These are phyloP conservation scores for Auxenochlorella pyrenoidosa DNA, from an alignment of 139 green algal species.

Conservation along the genomic window DNA sequence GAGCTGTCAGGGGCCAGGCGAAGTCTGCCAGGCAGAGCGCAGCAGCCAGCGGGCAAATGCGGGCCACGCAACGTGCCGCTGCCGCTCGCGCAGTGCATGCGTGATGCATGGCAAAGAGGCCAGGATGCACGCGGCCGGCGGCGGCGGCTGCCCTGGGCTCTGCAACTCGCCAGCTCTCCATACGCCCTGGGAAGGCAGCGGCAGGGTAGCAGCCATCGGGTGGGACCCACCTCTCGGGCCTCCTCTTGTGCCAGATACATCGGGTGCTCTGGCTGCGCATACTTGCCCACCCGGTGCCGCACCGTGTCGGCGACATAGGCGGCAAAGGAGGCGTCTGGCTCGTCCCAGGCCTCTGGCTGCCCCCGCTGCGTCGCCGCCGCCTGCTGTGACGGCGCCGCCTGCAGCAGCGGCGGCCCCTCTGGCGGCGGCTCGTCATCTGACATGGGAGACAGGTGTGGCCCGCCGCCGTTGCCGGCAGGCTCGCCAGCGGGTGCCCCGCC, in stretches of 20 bases:
- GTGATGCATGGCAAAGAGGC: too few species aligned
- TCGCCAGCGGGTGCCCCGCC: not conserved
- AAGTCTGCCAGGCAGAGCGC: too few species aligned
- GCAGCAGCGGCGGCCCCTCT: not conserved
- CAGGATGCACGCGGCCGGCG: too few species aligned
- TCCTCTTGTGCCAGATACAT: conserved; percentile 58
- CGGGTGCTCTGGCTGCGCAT: conserved; percentile 75
- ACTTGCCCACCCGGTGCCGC: conserved; percentile 72
- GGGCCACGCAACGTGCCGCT: too few species aligned
- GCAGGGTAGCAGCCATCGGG: too few species aligned
- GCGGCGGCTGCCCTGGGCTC: too few species aligned
- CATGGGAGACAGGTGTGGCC: conserved; percentile 22
- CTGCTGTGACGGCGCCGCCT: not conserved
- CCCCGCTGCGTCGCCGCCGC: not conserved
- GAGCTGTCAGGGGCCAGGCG: too few species aligned
- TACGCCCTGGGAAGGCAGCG: too few species aligned
- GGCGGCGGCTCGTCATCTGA: conserved; percentile 2
- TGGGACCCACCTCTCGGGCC: conserved; percentile 38
- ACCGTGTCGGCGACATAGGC: conserved; percentile 75
- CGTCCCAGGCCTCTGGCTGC: conserved; percentile 59
- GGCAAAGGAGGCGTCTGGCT: conserved; percentile 68
- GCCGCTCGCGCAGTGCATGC: too few species aligned
- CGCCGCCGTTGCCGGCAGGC: not conserved
- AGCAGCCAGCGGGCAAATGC: too few species aligned
- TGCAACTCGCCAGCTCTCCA: too few species aligned